Conservation (phyloP, 495 filamentous ascomycete genomes). For the Penicillium subrubescens region DNA sequence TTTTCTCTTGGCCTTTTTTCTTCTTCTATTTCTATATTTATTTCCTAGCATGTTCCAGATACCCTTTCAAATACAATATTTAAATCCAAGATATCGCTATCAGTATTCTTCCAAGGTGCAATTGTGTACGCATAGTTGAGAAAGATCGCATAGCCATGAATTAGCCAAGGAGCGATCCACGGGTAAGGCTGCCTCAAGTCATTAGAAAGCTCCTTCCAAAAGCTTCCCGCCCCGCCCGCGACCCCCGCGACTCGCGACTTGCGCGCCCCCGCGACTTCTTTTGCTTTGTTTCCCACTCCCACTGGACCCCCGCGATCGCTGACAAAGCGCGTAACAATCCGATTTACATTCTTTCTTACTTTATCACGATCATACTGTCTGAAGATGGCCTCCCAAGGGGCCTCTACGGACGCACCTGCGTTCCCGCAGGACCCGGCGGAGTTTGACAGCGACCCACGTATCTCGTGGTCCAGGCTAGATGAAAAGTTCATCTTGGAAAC, state of each 20-base stretch:
- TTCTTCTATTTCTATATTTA: slow-evolving; percentile 5
- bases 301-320: neutral
- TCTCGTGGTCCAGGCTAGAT: slow-evolving; percentile 81
- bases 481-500: slow-evolving; percentile 81
- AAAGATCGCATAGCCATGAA: neutral
- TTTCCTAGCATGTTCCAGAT: slow-evolving; percentile 15
- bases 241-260: neutral
- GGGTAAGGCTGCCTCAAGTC: slow-evolving; percentile 1
- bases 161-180: neutral
- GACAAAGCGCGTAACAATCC: neutral
- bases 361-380: neutral
- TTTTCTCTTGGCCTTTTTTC: neutral
- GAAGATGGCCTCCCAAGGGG: slow-evolving; percentile 29
- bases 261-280: neutral
- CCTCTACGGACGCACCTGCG: slow-evolving; percentile 24
- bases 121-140: neutral
- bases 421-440: slow-evolving; percentile 74
- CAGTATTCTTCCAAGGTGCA: neutral
- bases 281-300: neutral
- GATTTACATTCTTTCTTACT: neutral
- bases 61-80: slow-evolving; percentile 14
- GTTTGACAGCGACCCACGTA: slow-evolving; percentile 80
- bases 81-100: neutral
- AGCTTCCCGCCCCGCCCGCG: slow-evolving; percentile 11
- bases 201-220: slow-evolving; percentile 8